Evolutionary conservation across 371 early-diverging fungal species (phyloP).

Genomic region (Mortierella sp.): DNA sequence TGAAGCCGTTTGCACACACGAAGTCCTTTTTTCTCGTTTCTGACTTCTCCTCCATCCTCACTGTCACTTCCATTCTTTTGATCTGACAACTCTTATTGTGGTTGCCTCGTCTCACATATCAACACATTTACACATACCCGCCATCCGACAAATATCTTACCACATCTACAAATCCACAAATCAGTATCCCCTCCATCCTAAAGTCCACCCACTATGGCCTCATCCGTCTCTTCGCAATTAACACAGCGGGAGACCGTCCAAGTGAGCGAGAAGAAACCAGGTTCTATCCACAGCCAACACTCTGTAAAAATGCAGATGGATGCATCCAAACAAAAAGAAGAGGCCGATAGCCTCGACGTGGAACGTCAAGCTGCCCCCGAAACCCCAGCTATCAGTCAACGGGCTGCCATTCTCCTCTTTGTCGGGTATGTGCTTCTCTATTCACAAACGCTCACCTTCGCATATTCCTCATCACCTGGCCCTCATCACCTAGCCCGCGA

Average conservation of each 20-base stretch:
- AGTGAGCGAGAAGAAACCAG: not conserved
- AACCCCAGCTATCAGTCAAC: not conserved
- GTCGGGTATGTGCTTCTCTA: slow-evolving; percentile 1
- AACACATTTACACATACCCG: too few species aligned
- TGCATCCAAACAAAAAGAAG: not conserved
- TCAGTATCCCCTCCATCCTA: too few species aligned
- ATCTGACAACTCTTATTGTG: too few species aligned
- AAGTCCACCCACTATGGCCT: not conserved
- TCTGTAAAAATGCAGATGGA: not conserved
- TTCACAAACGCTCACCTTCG: not conserved
- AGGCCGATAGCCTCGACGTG: slow-evolving; percentile 1
- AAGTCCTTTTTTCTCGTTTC: too few species aligned
- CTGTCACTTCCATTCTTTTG: too few species aligned
- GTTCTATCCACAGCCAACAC: not conserved
- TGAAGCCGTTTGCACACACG: too few species aligned
- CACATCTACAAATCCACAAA: not conserved
- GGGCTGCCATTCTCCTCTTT: slow-evolving; percentile 9
- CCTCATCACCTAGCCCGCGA: not conserved
- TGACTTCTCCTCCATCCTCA: too few species aligned
- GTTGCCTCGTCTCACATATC: too few species aligned
- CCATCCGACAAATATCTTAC: not conserved
- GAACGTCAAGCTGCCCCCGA: slow-evolving; percentile 4
- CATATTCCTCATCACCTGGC: not conserved
- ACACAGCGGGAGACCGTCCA: not conserved
- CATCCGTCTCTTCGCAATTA: not conserved